Evolutionary conservation across 495 filamentous ascomycete genomes (phyloP), one percentile per base, ranked within the genome.

Genomic region (Neurospora discreta): DNA sequence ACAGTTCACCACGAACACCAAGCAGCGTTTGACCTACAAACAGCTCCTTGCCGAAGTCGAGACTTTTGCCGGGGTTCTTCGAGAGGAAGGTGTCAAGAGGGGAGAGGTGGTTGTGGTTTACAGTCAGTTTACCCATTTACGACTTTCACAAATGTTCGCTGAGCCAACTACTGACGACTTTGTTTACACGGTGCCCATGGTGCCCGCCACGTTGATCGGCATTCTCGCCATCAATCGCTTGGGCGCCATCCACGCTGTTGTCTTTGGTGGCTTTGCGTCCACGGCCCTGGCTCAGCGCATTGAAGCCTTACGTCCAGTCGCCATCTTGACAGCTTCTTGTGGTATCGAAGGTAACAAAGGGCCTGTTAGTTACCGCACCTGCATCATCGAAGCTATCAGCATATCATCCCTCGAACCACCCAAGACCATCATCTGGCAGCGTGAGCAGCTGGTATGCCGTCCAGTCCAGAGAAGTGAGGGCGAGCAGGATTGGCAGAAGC

Each of bases 91-190:
- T 0, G 91, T 97, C 9, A 87, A 84, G 76, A 92, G 89, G 80
- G 94, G 94, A 0, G 94, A 97, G 85, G 90, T 95, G 5, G 93
- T 98, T n/a, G 83, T 97, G 68, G 89, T 97, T 68, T 97, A 97
- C 80, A 98, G 93, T 95, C 84, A 73, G 88, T 79, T 39, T 58
- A 13, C 10, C 13, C 44, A 4, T 23, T 36, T 26, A 43, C 8
- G 5, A 23, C 33, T 73, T 71, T 65, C n/a, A 69, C 10, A 16
- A 23, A 44, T 42, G 26, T 46, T 43, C 20, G 2, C 20, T 58
- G 23, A 67, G 4, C n/a, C n/a, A 42, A 8, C 9, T 42, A 69
- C 16, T 74, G 68, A 73, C 76, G 39, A 3, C 10, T n/a, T 8
- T 15, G 18, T 58, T 52, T 69, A 18, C 67, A 0, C 42, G 94